Evolutionary conservation across 2,329 filamentous ascomycete species (phyloP).

Genomic region (Microsporum canis): DNA sequence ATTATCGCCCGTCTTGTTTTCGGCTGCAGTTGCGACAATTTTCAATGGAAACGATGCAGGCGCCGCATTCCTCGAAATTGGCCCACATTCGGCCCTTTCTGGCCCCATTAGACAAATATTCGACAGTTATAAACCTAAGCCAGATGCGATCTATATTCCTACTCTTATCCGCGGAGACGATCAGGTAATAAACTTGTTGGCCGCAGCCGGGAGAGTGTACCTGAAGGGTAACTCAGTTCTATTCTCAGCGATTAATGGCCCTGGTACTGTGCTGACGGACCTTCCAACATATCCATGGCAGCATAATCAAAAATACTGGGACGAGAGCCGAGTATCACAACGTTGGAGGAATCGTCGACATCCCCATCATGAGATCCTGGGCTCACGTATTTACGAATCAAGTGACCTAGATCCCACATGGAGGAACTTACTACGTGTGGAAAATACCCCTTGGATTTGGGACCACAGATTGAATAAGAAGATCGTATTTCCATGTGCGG

Average conservation of each 20-base stretch:
- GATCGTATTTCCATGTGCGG: slow-evolving; percentile 35
- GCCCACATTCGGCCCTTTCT: slow-evolving; percentile 15
- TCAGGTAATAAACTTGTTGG: slow-evolving; percentile 3
- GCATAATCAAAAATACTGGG: background rate
- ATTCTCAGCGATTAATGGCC: background rate
- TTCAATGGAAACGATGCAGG: background rate
- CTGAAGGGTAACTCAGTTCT: background rate
- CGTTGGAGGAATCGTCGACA: background rate
- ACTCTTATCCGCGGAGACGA: slow-evolving; percentile 8
- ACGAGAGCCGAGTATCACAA: background rate
- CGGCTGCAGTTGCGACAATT: background rate
- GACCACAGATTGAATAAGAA: slow-evolving; percentile 33
- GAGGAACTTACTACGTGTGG: slow-evolving; percentile 30
- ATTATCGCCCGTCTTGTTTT: slow-evolving; percentile 5
- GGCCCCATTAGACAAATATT: slow-evolving; percentile 14
- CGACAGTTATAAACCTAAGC: background rate
- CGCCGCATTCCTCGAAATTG: slow-evolving; percentile 13
- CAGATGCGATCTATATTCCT: background rate
- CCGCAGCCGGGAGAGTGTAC: slow-evolving; percentile 5
- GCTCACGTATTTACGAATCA: slow-evolving; percentile 20
- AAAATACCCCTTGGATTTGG: slow-evolving; percentile 30
- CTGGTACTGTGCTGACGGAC: background rate
- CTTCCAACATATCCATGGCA: background rate
- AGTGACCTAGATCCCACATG: slow-evolving; percentile 26
- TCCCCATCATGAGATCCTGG: slow-evolving; percentile 17